Evolutionary conservation across 164 flowering plant genomes (phyloP).

Genomic region (Piper longum): DNA sequence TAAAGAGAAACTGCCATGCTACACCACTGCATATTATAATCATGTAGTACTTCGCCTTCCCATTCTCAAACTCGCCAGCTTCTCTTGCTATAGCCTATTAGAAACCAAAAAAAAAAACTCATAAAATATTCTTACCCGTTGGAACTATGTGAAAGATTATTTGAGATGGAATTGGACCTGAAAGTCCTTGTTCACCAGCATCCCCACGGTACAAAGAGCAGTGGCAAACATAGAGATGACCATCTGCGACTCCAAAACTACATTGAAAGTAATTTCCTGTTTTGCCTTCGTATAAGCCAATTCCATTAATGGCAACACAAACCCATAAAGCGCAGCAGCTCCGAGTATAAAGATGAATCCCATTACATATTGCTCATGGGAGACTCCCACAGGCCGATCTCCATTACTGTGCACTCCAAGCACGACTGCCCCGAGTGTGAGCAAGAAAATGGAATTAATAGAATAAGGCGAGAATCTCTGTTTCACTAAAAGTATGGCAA

Average conservation of each 20-base stretch:
- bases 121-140: background rate
- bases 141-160: background rate
- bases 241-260: conserved; percentile 48
- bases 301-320: conserved; percentile 36
- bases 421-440: conserved; percentile 31
- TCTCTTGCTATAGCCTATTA: conserved; percentile 41
- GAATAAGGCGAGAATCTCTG: conserved; percentile 39
- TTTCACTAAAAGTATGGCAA: conserved; percentile 2
- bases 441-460: conserved; percentile 32
- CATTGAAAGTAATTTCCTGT: conserved; percentile 16
- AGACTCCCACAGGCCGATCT: conserved; percentile 24
- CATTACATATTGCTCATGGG: conserved; percentile 11
- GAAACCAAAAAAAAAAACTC: background rate
- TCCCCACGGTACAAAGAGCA: conserved; percentile 31
- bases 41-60: conserved; percentile 31
- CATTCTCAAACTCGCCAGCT: conserved; percentile 30
- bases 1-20: conserved; percentile 35
- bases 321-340: conserved; percentile 37
- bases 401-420: conserved; percentile 25
- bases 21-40: conserved; percentile 22
- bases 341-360: conserved; percentile 40
- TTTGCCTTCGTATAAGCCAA: conserved; percentile 30
- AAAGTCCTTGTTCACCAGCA: conserved; percentile 40
- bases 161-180: conserved; percentile 15
- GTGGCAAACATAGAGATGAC: conserved; percentile 29